Percentiles rank a stretch among this genome's conserved stretches.
Conservation (phyloP, 306 rosid species). For the Inga oerstediana region DNA sequence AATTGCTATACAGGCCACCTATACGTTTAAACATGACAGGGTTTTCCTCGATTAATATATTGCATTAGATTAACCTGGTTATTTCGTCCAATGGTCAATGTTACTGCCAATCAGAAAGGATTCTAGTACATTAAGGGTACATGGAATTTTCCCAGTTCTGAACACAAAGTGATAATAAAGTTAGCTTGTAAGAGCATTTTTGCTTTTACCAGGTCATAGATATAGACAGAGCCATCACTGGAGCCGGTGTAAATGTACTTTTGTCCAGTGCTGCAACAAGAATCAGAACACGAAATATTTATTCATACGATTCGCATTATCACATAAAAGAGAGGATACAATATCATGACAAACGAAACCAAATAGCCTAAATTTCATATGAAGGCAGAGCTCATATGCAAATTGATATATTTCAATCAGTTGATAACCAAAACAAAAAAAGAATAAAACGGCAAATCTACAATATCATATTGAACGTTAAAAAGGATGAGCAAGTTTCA, state of each 20-base stretch:
- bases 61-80: neutral
- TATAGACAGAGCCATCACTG: slow-evolving; percentile 65
- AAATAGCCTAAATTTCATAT: neutral
- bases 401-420: slow-evolving; percentile 17
- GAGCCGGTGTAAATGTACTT: slow-evolving; percentile 96
- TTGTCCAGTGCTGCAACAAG: slow-evolving; percentile 89
- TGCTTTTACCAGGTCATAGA: slow-evolving; percentile 88
- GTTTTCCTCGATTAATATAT: neutral
- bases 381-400: neutral
- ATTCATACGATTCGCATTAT: slow-evolving; percentile 24
- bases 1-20: neutral
- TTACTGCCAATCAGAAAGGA: neutral
- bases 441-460: neutral
- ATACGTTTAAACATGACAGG: neutral
- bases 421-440: neutral
- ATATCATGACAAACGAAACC: slow-evolving; percentile 1
- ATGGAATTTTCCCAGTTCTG: neutral
- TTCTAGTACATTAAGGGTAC: neutral
- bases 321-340: slow-evolving; percentile 18
- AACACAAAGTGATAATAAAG: neutral
- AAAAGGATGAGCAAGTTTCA: neutral
- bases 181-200: neutral
- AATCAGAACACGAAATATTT: slow-evolving; percentile 18
- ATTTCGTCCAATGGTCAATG: neutral
- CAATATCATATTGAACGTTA: neutral